Evolutionary conservation across 306 rosid genomes (phyloP).

Genomic region (Arachis hypogaea): DNA sequence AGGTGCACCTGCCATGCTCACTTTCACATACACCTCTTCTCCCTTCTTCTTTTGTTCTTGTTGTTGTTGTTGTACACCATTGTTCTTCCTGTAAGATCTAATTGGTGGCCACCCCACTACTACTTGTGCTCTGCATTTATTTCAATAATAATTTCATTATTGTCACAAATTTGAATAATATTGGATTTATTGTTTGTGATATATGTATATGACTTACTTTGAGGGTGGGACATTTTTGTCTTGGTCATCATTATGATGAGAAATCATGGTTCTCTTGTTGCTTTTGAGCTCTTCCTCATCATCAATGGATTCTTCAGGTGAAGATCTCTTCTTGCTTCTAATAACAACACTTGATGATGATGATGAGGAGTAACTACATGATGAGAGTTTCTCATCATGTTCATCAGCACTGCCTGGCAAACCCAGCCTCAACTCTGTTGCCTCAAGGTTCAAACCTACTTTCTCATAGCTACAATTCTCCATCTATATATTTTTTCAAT

Average conservation of each 20-base stretch:
- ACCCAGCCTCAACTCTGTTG: constrained; percentile 60
- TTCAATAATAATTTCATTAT: no score
- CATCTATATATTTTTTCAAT: not conserved
- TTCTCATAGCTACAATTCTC: constrained; percentile 19
- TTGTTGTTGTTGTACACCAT: constrained; percentile 40
- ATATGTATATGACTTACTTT: constrained; percentile 43
- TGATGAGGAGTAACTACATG: not conserved
- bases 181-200: not conserved
- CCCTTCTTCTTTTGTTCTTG: constrained; percentile 31
- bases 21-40: constrained; percentile 64
- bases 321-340: constrained; percentile 52
- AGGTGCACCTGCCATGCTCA: constrained; percentile 90
- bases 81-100: constrained; percentile 65
- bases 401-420: constrained; percentile 50
- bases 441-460: constrained; percentile 44
- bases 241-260: constrained; percentile 1
- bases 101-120: constrained; percentile 98
- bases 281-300: constrained; percentile 38
- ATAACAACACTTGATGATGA: not conserved
- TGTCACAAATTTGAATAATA: not conserved
- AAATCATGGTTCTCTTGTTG: constrained; percentile 22
- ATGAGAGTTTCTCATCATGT: not conserved
- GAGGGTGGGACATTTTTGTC: constrained; percentile 41
- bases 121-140: constrained; percentile 63
- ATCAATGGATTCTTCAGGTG: constrained; percentile 19